These are phyloP conservation scores for Wolfiporia cocos DNA, from an alignment of 1,284 basidiomycete species.

Conservation along the genomic window DNA sequence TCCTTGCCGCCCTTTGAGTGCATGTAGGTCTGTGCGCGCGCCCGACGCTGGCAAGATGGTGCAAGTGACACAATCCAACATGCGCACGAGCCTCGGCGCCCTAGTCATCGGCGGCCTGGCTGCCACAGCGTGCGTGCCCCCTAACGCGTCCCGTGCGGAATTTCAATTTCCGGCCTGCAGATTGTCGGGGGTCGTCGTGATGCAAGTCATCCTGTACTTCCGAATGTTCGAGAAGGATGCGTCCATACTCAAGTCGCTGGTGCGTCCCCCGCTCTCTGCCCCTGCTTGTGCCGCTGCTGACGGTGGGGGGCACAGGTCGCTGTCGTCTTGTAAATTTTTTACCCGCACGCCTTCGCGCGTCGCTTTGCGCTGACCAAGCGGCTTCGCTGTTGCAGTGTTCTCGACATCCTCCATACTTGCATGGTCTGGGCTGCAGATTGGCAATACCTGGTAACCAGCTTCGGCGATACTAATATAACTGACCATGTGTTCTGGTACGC, in stretches of 20 bases:
- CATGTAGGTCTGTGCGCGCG: not conserved
- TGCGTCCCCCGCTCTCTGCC: conserved; percentile 9
- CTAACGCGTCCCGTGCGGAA: not conserved
- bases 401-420: conserved; percentile 20
- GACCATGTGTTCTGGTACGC: conserved; percentile 21
- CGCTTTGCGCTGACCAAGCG: no score
- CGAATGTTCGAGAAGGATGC: conserved; percentile 14
- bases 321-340: conserved; percentile 17
- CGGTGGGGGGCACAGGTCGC: conserved; percentile 15
- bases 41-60: conserved; percentile 2
- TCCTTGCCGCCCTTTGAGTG: not conserved
- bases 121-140: conserved; percentile 14
- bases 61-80: conserved; percentile 4
- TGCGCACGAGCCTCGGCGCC: conserved; percentile 19
- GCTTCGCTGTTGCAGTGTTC: conserved; percentile 16
- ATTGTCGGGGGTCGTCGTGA: conserved; percentile 18
- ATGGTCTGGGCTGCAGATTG: conserved; percentile 19
- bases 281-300: no score
- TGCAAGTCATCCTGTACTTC: conserved; percentile 10
- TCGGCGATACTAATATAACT: conserved; percentile 14
- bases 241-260: conserved; percentile 17
- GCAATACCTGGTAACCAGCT: conserved; percentile 18
- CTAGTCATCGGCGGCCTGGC: conserved; percentile 17
- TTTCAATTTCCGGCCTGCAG: no score
- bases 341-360: no score